Percentiles rank a stretch among this genome's conserved stretches.
Evolutionary conservation across 1,284 basidiomycete species (phyloP).

Genomic region (Irpex sp.): DNA sequence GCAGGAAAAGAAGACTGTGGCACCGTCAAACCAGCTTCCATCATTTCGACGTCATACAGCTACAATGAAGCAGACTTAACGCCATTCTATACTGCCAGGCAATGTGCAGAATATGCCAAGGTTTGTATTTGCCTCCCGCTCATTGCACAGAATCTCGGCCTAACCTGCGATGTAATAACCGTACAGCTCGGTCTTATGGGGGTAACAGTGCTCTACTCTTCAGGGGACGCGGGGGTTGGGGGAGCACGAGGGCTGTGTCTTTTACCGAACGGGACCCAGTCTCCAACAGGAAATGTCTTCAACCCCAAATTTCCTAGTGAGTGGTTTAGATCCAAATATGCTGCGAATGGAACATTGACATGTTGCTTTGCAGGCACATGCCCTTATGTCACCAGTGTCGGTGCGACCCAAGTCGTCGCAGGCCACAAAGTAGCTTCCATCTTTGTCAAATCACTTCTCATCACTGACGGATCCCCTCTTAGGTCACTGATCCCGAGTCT

Average conservation of each 20-base stretch:
- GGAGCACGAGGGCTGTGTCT: slow-evolving; percentile 36
- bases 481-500: slow-evolving; percentile 43
- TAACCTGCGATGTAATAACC: neutral
- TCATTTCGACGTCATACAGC: slow-evolving; percentile 39
- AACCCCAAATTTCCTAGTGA: slow-evolving; percentile 1
- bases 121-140: neutral
- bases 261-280: slow-evolving; percentile 19
- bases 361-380: slow-evolving; percentile 28
- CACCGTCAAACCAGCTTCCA: slow-evolving; percentile 33
- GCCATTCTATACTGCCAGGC: slow-evolving; percentile 33
- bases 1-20: slow-evolving; percentile 31
- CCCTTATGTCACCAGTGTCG: slow-evolving; percentile 63
- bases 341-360: slow-evolving; percentile 16
- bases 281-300: slow-evolving; percentile 9
- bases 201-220: slow-evolving; percentile 59
- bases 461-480: neutral
- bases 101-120: slow-evolving; percentile 47
- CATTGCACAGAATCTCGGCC: neutral
- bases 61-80: slow-evolving; percentile 34
- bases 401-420: slow-evolving; percentile 50
- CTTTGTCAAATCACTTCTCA: neutral
- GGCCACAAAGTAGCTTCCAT: slow-evolving; percentile 40
- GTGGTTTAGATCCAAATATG: too few species aligned
- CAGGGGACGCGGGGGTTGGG: slow-evolving; percentile 63
- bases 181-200: slow-evolving; percentile 33